Percentiles rank a stretch among this genome's conserved stretches.
Evolutionary conservation across 805 yeast species (phyloP).

Genomic region (Candida nemodendra): DNA sequence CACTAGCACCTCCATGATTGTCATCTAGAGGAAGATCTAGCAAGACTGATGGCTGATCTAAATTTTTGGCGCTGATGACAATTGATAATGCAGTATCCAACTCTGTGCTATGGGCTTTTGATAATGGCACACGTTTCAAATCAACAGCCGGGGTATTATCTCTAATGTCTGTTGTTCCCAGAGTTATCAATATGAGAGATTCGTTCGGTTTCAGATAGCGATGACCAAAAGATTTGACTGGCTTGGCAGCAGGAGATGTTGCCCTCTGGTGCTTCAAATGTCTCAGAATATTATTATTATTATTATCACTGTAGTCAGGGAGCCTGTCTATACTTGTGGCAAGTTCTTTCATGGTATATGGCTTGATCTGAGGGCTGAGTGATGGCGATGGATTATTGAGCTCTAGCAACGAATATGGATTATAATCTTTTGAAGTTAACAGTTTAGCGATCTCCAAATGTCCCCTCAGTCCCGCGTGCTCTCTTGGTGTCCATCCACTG

Average conservation of each 20-base stretch:
- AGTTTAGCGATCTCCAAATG: slow-evolving; percentile 68
- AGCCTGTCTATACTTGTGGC: slow-evolving; percentile 28
- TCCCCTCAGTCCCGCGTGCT: slow-evolving; percentile 90
- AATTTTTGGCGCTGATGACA: slow-evolving; percentile 47
- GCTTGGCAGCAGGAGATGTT: slow-evolving; percentile 39
- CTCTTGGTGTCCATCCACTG: slow-evolving; percentile 97
- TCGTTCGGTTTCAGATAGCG: slow-evolving; percentile 62
- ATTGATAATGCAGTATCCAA: slow-evolving; percentile 85
- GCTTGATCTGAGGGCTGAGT: slow-evolving; percentile 35
- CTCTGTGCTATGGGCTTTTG: slow-evolving; percentile 77
- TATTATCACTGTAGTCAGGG: slow-evolving; percentile 19
- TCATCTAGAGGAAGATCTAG: slow-evolving; percentile 84
- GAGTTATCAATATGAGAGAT: slow-evolving; percentile 71
- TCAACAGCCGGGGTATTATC: slow-evolving; percentile 57
- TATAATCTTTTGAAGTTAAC: slow-evolving; percentile 50
- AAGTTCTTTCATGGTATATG: slow-evolving; percentile 23
- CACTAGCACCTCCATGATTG: slow-evolving; percentile 62
- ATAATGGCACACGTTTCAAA: slow-evolving; percentile 69
- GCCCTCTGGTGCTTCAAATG: slow-evolving; percentile 22
- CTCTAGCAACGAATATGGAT: slow-evolving; percentile 30
- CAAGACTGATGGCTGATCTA: slow-evolving; percentile 54
- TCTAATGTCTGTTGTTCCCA: slow-evolving; percentile 83
- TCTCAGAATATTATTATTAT: slow-evolving; percentile 19
- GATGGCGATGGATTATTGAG: slow-evolving; percentile 22
- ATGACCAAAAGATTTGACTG: slow-evolving; percentile 85